These are phyloP conservation scores for Alectoria sarmentosa DNA, from an alignment of 495 filamentous ascomycete genomes.

Conservation along the genomic window DNA sequence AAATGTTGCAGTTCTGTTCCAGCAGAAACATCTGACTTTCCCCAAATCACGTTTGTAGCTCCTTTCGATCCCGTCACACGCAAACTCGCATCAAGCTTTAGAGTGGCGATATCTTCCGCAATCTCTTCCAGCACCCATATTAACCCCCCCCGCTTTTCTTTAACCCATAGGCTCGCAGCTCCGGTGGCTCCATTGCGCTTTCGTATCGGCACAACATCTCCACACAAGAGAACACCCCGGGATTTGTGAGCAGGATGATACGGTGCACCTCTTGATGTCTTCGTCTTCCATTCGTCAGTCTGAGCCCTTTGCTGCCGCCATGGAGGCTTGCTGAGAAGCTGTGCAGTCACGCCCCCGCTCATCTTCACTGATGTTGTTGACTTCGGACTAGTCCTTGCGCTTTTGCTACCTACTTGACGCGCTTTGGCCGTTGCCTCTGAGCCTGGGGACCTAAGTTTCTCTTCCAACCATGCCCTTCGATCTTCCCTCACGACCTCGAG, in stretches of 20 bases:
- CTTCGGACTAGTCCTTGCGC: constrained; percentile 37
- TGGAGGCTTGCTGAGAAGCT: constrained; percentile 79
- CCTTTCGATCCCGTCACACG: constrained; percentile 60
- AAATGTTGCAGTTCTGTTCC: constrained; percentile 68
- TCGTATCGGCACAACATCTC: constrained; percentile 93
- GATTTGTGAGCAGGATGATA: constrained; percentile 66
- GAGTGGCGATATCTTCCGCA: constrained; percentile 76
- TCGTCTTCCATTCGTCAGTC: constrained; percentile 61
- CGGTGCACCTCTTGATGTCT: constrained; percentile 36
- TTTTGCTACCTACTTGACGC: constrained; percentile 37
- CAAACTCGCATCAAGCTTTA: constrained; percentile 68
- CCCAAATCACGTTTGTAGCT: constrained; percentile 71
- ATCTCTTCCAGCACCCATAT: constrained; percentile 99
- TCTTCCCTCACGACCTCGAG: constrained; percentile 89
- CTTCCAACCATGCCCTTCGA: constrained; percentile 79
- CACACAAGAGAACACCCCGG: constrained; percentile 86
- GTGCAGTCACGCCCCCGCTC: constrained; percentile 77
- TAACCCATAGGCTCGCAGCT: constrained; percentile 94
- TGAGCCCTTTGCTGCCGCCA: constrained; percentile 71
- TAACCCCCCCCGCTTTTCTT: constrained; percentile 86
- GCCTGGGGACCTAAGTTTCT: constrained; percentile 62
- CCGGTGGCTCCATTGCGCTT: constrained; percentile 90
- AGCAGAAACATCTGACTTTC: constrained; percentile 52
- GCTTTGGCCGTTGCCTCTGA: constrained; percentile 41
- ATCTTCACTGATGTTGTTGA: constrained; percentile 49